Conservation (phyloP, 768 basidiomycete genomes). For the Lyophyllum decastes region DNA sequence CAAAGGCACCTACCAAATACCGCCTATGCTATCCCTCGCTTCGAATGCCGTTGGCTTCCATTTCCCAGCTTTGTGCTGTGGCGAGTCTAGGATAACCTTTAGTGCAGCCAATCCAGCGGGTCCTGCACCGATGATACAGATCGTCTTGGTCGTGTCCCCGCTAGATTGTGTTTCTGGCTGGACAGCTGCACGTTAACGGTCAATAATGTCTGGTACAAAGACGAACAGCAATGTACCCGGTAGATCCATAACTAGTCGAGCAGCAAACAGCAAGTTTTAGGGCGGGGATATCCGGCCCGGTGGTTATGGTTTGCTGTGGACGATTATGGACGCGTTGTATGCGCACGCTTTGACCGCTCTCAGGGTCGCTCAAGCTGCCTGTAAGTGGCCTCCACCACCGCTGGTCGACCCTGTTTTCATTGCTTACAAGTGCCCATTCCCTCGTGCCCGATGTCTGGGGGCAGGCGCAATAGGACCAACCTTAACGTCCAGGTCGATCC, state of each 20-base stretch:
- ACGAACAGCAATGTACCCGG: conserved; percentile 6
- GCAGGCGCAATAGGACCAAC: background rate
- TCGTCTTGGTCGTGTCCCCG: conserved; percentile 29
- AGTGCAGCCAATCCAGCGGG: conserved; percentile 73
- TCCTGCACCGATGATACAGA: conserved; percentile 78
- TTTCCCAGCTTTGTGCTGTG: conserved; percentile 52
- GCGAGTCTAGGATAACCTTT: conserved; percentile 61
- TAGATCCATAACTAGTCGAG: conserved; percentile 6
- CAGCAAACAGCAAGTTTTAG: background rate
- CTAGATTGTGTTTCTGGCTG: conserved; percentile 1
- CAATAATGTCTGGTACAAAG: background rate
- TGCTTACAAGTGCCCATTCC: background rate
- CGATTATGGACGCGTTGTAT: conserved; percentile 10
- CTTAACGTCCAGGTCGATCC: background rate
- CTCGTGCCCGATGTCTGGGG: background rate
- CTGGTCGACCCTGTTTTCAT: background rate
- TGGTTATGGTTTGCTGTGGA: background rate
- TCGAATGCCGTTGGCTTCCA: conserved; percentile 74
- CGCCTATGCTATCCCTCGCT: conserved; percentile 65
- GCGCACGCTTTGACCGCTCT: background rate
- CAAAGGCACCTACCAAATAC: conserved; percentile 62
- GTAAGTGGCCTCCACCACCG: background rate
- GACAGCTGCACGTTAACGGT: conserved; percentile 10
- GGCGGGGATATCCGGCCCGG: background rate
- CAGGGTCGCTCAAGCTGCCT: background rate